Percentiles rank a stretch among this genome's conserved stretches.
Evolutionary conservation across 108 stramenopile species (phyloP).

Genomic region (Fragilaria radians): DNA sequence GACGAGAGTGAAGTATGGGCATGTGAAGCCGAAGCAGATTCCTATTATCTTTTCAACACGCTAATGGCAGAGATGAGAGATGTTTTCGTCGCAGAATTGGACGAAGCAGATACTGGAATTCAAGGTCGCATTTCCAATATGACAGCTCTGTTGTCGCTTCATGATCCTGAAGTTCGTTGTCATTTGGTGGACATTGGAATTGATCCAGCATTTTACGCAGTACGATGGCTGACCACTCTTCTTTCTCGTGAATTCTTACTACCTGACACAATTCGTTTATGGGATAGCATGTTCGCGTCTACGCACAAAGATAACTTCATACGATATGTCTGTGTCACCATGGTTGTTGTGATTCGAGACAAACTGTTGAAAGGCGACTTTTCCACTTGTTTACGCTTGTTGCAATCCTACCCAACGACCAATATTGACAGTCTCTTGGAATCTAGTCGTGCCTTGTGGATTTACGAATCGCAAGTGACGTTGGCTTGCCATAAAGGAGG

Average conservation of each 20-base stretch:
- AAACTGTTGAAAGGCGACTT: slow-evolving; percentile 76
- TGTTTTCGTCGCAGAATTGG: slow-evolving; percentile 83
- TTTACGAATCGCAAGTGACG: slow-evolving; percentile 80
- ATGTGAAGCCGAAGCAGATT: slow-evolving; percentile 82
- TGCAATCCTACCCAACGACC: slow-evolving; percentile 70
- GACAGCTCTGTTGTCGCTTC: slow-evolving; percentile 56
- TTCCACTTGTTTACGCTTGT: slow-evolving; percentile 51
- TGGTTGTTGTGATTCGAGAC: slow-evolving; percentile 85
- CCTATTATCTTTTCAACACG: slow-evolving; percentile 87
- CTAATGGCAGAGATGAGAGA: slow-evolving; percentile 90
- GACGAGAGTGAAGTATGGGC: slow-evolving; percentile 74
- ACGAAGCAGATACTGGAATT: slow-evolving; percentile 80
- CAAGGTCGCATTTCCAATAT: slow-evolving; percentile 81
- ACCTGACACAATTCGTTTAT: slow-evolving; percentile 94
- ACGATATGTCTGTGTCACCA: slow-evolving; percentile 87
- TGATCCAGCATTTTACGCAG: slow-evolving; percentile 81
- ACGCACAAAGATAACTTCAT: slow-evolving; percentile 89
- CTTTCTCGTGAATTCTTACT: slow-evolving; percentile 93
- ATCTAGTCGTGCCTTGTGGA: slow-evolving; percentile 68
- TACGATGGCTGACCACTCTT: slow-evolving; percentile 95
- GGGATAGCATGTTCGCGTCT: slow-evolving; percentile 94
- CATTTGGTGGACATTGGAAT: slow-evolving; percentile 81
- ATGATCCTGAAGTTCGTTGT: slow-evolving; percentile 83
- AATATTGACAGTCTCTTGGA: slow-evolving; percentile 67
- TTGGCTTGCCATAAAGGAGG: slow-evolving; percentile 73